A percentile compares a stretch with the other conserved stretches of the same genome.
Conservation (phyloP, 108 stramenopile genomes). For the Mediolabrus comicus region DNA sequence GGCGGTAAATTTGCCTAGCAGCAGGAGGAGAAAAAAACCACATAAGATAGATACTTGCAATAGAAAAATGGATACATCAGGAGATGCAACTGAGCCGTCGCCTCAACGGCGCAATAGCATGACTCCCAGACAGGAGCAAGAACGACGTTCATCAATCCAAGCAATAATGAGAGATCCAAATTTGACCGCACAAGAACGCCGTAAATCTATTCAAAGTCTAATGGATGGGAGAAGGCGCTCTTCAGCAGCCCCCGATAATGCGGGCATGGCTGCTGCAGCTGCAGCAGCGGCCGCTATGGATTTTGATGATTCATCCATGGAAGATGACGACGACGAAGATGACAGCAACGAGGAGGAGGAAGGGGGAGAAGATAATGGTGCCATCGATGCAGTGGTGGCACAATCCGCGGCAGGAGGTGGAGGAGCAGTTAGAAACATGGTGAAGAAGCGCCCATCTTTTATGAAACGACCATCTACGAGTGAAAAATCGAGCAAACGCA, state of each 20-base stretch:
- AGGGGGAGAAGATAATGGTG: conserved; percentile 4
- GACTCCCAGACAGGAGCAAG: conserved; percentile 49
- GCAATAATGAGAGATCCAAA: conserved; percentile 70
- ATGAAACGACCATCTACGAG: background rate
- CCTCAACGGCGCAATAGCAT: conserved; percentile 28
- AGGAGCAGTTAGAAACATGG: background rate
- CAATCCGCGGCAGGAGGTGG: conserved; percentile 13
- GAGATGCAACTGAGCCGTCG: background rate
- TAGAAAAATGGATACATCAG: background rate
- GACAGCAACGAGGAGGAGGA: conserved; percentile 5
- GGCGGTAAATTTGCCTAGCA: background rate
- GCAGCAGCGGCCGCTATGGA: conserved; percentile 37
- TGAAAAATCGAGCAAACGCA: conserved; percentile 13
- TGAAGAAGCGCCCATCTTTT: background rate
- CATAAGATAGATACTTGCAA: background rate
- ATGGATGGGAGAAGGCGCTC: conserved; percentile 87
- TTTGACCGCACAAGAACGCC: conserved; percentile 61
- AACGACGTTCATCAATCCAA: conserved; percentile 77
- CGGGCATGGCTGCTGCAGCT: background rate
- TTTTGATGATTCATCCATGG: conserved; percentile 14
- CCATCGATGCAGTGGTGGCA: conserved; percentile 2
- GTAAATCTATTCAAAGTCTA: conserved; percentile 74
- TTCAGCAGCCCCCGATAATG: conserved; percentile 33
- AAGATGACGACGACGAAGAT: conserved; percentile 16
- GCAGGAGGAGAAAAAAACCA: background rate